Evolutionary conservation across 2,329 filamentous ascomycete species (phyloP), one percentile per base, ranked within the genome.

Genomic region (Ascochyta fabae): DNA sequence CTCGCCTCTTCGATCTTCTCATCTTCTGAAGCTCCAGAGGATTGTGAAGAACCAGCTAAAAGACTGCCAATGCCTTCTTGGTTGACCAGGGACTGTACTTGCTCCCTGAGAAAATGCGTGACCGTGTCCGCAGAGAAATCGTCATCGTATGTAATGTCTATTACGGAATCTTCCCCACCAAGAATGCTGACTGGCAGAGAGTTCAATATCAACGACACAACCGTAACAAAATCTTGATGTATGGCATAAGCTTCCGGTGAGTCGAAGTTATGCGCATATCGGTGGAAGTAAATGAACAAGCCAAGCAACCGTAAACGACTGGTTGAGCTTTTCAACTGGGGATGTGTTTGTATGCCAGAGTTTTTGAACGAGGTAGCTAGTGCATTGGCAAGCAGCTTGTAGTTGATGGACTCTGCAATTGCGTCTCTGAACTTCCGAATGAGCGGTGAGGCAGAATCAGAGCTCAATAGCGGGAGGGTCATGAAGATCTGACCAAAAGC

Each of bases 21-120:
- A 6, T 71, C 69, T 15, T 70, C 68, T 8, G 72, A 70, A 16
- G 68, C 63, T 31, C 73, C 79, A 65, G 73, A 72, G 39, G 70
- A 65, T 38, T 64, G 64, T n/a, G 69, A 65, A 0, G 72, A 77
- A 38, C 78, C 77, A 10, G 80, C 78, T 8, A 91, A 76, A 7
- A 89, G 78, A 23, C 82, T 82, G 0, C 88, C 85, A 49, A 96
- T 90, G 35, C 89, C 90, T 39, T 87, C 83, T 71, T 91, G 86
- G 59, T 92, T 88, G 29, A 96, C 86, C 7, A 96, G 78, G 9
- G 88, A 89, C 15, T 84, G 75, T 2, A 96, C 78, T 64, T 92
- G 86, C 0, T 83, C 79, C 42, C 83, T 82, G 12, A 96, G 75
- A 67, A 92, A 81, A 8, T 58, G 64, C 46, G 79, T 80, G 1